Conservation (phyloP, 2,329 filamentous ascomycete species). For the Aspergillus arachidicola region DNA sequence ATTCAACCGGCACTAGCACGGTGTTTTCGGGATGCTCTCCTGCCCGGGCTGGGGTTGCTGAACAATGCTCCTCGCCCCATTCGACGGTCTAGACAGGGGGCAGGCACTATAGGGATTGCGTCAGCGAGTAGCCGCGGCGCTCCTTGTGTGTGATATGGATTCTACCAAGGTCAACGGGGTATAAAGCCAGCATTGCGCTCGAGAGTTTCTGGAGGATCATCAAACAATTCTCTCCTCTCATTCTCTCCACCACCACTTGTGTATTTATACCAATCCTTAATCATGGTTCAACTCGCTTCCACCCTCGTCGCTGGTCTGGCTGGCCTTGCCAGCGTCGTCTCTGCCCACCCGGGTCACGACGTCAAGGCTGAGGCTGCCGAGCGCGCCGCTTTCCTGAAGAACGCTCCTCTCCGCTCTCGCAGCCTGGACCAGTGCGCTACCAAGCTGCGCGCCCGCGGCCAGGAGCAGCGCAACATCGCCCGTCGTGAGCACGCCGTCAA, state of each 20-base stretch:
- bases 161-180: background rate
- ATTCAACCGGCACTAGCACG: background rate
- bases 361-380: constrained; percentile 52
- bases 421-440: constrained; percentile 52
- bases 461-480: constrained; percentile 47
- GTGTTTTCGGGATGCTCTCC: background rate
- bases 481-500: constrained; percentile 49
- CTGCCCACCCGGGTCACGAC: constrained; percentile 55
- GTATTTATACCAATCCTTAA: background rate
- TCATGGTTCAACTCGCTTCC: constrained; percentile 21
- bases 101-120: background rate
- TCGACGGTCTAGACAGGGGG: constrained; percentile 1
- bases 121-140: background rate
- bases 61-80: constrained; percentile 1
- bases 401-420: constrained; percentile 39
- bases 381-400: constrained; percentile 51
- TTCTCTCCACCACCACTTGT: background rate
- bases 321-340: constrained; percentile 28
- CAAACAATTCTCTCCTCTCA: background rate
- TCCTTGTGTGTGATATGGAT: background rate
- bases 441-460: constrained; percentile 51
- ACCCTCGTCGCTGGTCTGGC: constrained; percentile 26
- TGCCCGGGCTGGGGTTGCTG: background rate
- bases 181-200: background rate
- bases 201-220: background rate